Base-by-base conservation (phyloP, 305 asterid genomes). In the Fraxinus ornus region DNA sequence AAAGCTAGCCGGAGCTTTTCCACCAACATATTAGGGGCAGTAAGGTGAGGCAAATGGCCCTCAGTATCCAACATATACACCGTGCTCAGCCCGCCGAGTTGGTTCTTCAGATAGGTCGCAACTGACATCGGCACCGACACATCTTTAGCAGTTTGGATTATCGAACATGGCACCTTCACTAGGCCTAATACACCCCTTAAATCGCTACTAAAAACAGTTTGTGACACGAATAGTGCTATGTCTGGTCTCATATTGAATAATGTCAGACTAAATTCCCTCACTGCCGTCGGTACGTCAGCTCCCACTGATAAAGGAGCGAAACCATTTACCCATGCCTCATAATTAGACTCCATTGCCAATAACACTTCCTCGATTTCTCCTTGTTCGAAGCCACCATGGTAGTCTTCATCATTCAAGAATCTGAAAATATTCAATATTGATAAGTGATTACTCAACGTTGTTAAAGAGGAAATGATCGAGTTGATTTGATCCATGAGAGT, bases 221-320 rank as follows among this genome's bases (percentile, higher is more conserved):
- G 84, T 2, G 92, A 93, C 7, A 93, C 98, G 76, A 90, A 94
- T 19, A 96, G 89, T 1, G 99, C 86, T 15, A 96, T 96, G 81
- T 96, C 99, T 2, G 99, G 99, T 84, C 99, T 66, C 99, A 95
- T 95, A 79, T 93, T 95, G 90, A 95, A 95, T 57, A 95, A 84
- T 24, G 99, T 96, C 78, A 97, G 88, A 85, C 97, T 96, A 86
- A 96, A 96, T 66, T 96, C 99, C 33, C 93, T 87, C 76, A 96
- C 99, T 1, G 98, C 99, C 24, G 88, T 91, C 84, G 99, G 98
- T 77, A 94, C 98, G 77, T 96, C 99, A 9, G 97, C 99, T 10
- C 99, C 99, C 79, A 96, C 99, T 10, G 97, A 93, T 66, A 96
- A 90, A 64, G 99, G 99, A 57, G 99, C 98, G 84, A 88, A 94